Base-by-base conservation (phyloP, 2,329 filamentous ascomycete species). In the Alternaria tenuissima region DNA sequence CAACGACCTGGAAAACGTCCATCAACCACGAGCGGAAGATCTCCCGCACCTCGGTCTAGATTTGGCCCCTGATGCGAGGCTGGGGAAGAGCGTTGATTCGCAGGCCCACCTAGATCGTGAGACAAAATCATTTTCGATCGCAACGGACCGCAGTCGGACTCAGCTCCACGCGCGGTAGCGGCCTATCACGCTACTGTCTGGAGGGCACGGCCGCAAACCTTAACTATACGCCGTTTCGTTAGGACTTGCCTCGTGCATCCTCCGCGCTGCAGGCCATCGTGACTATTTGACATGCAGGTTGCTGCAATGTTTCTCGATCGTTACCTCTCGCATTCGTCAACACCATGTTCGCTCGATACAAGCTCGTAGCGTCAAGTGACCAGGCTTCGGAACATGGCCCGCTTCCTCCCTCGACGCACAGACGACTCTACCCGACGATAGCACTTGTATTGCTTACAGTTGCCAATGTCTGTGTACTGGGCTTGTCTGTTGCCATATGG, bases 311-410 rank as follows among this genome's bases (percentile, higher is more conserved):
- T 44, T 32, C 22, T 12, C 24, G 34, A 26, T 52, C 28, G 48
- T 34, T 52, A 36, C 24, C 22, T 30, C 39, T 24, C 22, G 26
- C 32, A 4, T 53, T 38, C 39, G 14, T n/a, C 41, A 32, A 44
- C 41, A 53, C 30, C 32, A 57, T 57, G 55, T 38, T 52, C 32
- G 39, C 41, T 46, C 55, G 30, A 14, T 57, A 57, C 39, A 53
- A 52, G 41, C 48, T 39, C n/a, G 11, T 57, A n/a, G 38, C 48
- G 18, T 30, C 47, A 11, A 26, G 26, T 24, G 38, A 57, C 8
- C 49, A 14, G 2, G 22, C 41, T 38, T 18, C 48, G 48, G 55
- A 53, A 53, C 30, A 38, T 28, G 28, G 18, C n/a, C 38, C 28
- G 38, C 30, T 36, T 28, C 12, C 38, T 30, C 16, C 9, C 47